Evolutionary conservation across 1,284 basidiomycete genomes (phyloP), one percentile per base, ranked within the genome.

Genomic region (Volvariella volvacea): DNA sequence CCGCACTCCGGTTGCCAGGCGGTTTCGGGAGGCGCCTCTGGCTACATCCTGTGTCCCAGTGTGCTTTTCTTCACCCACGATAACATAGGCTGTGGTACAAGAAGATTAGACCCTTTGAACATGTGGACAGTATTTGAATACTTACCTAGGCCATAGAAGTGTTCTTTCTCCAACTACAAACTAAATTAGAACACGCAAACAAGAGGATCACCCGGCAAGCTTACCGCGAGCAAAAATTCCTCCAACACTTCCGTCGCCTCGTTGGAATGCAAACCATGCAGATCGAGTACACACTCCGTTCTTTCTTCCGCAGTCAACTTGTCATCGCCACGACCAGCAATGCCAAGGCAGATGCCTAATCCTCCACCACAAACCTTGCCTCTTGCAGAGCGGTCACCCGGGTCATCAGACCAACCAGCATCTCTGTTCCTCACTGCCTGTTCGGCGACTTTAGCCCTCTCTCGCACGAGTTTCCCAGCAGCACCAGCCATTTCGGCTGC

Each of bases 41-140:
- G 73, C 76, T 12, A 77, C 68, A 57, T 93, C 90, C 57, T 93
- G 89, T 22, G 81, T 87, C 2, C 90, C 93, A 1, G 90, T 92
- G 61, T 98, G 95, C 64, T 92, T 94, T 62, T 94, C 92, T 63
- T 96, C 92, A 8, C 96, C 95, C 3, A 98, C 90, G 25, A 98
- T 77, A 19, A 92, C 66, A 60, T 88, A 99, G 15, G 78, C 94
- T 89, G 51, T 20, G n/a, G 38, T 6, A 28, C 6, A 12, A 28
- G 53, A 17, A 9, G 31, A 22, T n/a, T 6, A 28, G 42, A 45
- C 14, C 48, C 36, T 40, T 12, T 36, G 15, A 45, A 46, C 17
- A 37, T 34, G 42, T 3, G 12, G 8, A 16, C 15, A 43, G 25
- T 42, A 46, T 40, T 9, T 34, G 8, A 21, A 32, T 8, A 65